Evolutionary conservation across 1,139 yeast genomes (phyloP).

Genomic region (Nakaseomyces uthaithaninus): DNA sequence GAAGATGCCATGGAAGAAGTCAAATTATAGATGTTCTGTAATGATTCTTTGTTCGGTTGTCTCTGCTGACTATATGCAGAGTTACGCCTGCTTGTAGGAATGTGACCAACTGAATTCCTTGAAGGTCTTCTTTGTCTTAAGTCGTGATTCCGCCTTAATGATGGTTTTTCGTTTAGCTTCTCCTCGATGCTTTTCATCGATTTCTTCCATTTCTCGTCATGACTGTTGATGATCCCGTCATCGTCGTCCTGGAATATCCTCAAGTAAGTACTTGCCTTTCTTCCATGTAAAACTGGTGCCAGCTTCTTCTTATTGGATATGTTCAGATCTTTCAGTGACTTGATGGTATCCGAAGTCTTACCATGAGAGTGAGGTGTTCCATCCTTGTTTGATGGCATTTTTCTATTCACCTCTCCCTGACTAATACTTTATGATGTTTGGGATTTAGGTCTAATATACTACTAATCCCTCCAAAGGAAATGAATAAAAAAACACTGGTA

Average conservation of each 20-base stretch:
- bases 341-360: conserved; percentile 17
- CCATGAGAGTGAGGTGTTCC: not conserved
- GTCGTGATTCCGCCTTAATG: conserved; percentile 1
- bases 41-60: not conserved
- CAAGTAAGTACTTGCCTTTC: conserved; percentile 32
- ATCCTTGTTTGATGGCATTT: not conserved
- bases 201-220: conserved; percentile 4
- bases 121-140: not conserved
- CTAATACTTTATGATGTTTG: too few species aligned
- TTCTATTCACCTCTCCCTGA: too few species aligned
- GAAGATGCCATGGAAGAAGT: not conserved
- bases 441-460: too few species aligned
- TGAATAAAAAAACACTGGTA: too few species aligned
- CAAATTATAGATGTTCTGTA: not conserved
- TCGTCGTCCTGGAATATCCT: conserved; percentile 30
- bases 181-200: conserved; percentile 5
- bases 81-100: not conserved
- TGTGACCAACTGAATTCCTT: conserved; percentile 3
- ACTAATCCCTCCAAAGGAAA: too few species aligned
- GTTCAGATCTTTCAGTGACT: conserved; percentile 21
- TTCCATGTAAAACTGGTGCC: conserved; percentile 25
- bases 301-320: conserved; percentile 19
- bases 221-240: conserved; percentile 9
- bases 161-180: conserved; percentile 1
- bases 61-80: conserved; percentile 6